Evolutionary conservation across 2,329 filamentous ascomycete genomes (phyloP).

Genomic region (Scleromitrula shiraiana): DNA sequence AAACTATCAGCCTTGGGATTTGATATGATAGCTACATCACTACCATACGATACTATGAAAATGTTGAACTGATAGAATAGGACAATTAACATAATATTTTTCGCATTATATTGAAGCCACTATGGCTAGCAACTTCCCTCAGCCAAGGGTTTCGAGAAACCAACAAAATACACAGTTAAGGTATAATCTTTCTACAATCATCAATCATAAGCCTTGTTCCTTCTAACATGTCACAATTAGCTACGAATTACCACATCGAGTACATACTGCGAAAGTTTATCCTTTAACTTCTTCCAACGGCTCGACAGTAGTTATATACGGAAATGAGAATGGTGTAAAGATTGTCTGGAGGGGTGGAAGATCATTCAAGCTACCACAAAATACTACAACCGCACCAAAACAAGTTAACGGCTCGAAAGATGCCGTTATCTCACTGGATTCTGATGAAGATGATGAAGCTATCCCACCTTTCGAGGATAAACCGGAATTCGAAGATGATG

Average conservation of each 20-base stretch:
- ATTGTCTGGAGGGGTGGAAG: conserved; percentile 56
- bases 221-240: conserved; percentile 30
- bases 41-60: too few species aligned
- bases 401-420: conserved; percentile 49
- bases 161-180: conserved; percentile 24
- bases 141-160: conserved; percentile 22
- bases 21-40: too few species aligned
- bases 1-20: too few species aligned
- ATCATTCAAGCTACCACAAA: conserved; percentile 44
- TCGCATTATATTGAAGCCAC: conserved; percentile 5
- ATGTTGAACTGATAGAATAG: too few species aligned
- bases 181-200: conserved; percentile 13
- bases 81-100: too few species aligned
- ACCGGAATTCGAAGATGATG: conserved; percentile 49
- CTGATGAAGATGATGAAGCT: conserved; percentile 46
- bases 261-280: conserved; percentile 53
- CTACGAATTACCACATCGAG: conserved; percentile 49
- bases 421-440: conserved; percentile 55
- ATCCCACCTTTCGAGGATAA: conserved; percentile 40
- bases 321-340: conserved; percentile 54
- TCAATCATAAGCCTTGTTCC: too few species aligned
- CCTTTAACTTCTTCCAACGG: conserved; percentile 55
- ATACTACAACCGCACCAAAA: conserved; percentile 24
- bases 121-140: conserved; percentile 17
- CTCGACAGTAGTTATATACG: conserved; percentile 54